These are phyloP conservation scores for Arthrobotrys megalospora DNA, from an alignment of 2,329 filamentous ascomycete species.

Conservation along the genomic window DNA sequence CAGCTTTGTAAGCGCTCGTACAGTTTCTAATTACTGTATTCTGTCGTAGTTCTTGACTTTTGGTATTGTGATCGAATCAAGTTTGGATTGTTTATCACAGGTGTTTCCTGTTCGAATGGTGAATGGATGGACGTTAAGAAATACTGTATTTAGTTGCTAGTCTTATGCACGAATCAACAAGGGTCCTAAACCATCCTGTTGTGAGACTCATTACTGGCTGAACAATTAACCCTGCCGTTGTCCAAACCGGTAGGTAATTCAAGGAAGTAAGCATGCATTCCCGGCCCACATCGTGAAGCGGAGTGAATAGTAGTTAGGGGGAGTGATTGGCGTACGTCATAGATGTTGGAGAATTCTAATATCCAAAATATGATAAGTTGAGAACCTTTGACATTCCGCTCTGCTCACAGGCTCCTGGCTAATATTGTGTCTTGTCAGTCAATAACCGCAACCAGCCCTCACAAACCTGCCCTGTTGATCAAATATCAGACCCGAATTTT, in stretches of 20 bases:
- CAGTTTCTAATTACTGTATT: background rate
- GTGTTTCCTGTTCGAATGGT: background rate
- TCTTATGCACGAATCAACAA: too few species aligned
- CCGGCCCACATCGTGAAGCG: too few species aligned
- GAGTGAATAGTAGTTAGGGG: background rate
- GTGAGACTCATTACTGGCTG: too few species aligned
- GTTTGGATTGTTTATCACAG: too few species aligned
- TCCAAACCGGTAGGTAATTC: background rate
- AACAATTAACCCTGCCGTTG: too few species aligned
- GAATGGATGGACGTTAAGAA: conserved; percentile 11
- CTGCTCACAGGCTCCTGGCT: too few species aligned
- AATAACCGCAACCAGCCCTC: background rate
- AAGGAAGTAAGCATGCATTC: background rate
- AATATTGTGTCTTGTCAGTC: background rate
- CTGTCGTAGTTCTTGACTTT: background rate
- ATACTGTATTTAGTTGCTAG: background rate
- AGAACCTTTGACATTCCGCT: background rate
- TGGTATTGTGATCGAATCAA: background rate
- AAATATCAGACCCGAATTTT: conserved; percentile 7
- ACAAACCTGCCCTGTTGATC: conserved; percentile 13
- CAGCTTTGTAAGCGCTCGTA: background rate
- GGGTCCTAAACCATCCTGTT: too few species aligned
- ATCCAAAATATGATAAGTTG: background rate
- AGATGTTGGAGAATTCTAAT: background rate
- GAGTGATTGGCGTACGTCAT: background rate